Conservation (phyloP, 2,329 filamentous ascomycete species). For the Sporothrix curviconia region DNA sequence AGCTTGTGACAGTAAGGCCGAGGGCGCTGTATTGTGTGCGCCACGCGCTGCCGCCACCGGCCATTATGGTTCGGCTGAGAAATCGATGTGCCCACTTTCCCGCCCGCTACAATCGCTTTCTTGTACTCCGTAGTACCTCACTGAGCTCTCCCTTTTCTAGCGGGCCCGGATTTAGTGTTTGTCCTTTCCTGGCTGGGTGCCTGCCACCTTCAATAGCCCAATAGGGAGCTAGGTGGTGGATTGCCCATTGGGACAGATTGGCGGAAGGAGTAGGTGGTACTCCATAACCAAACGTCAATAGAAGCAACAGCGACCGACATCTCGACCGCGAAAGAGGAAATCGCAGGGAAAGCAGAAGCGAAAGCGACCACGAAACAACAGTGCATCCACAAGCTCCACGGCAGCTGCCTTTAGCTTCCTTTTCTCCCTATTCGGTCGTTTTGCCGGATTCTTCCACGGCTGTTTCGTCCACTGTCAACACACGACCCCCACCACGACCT, state of each 20-base stretch:
- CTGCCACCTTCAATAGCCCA: neutral
- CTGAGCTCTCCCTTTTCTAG: neutral
- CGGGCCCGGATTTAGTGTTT: conserved; percentile 17
- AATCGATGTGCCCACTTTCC: neutral
- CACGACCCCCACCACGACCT: neutral
- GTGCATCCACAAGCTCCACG: conserved; percentile 1
- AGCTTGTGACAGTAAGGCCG: conserved; percentile 6
- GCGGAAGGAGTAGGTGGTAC: conserved; percentile 2
- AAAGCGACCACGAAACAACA: neutral
- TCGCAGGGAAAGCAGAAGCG: neutral
- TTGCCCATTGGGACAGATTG: conserved; percentile 14
- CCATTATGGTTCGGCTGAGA: no score
- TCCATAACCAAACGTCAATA: conserved; percentile 3
- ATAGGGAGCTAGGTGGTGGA: neutral
- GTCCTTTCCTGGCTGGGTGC: conserved; percentile 5
- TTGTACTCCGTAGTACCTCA: neutral
- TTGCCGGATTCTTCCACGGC: neutral
- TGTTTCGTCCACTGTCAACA: neutral
- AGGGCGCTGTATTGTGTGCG: neutral
- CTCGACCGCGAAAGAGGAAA: neutral
- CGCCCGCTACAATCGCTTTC: neutral
- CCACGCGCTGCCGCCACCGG: neutral
- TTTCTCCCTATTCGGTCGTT: neutral
- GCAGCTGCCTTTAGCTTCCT: neutral
- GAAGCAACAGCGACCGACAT: conserved; percentile 1